Evolutionary conservation across 192 early-diverging fungal species (phyloP).

Genomic region (Gryganskiella cystojenkinii): DNA sequence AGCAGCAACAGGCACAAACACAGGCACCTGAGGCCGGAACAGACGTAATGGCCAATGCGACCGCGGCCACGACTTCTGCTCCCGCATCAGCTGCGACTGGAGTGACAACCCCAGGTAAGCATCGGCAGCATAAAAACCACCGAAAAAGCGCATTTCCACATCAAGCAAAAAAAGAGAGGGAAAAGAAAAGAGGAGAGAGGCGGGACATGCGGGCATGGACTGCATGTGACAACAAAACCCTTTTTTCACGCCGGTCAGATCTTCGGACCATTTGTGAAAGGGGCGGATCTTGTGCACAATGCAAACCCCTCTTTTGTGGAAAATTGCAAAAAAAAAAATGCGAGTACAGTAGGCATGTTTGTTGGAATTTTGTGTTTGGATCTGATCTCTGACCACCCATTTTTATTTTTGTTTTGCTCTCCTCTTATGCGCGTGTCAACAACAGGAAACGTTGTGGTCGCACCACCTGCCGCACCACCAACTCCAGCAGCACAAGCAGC

Average conservation of each 20-base stretch:
- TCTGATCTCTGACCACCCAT: too few relatives aligned
- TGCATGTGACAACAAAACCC: too few relatives aligned
- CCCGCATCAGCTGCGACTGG: slow-evolving; percentile 20
- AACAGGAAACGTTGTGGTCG: slow-evolving; percentile 25
- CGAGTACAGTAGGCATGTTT: too few relatives aligned
- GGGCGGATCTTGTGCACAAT: too few relatives aligned
- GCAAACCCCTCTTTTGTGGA: too few relatives aligned
- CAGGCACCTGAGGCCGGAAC: not conserved
- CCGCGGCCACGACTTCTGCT: not conserved
- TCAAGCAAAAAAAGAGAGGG: too few relatives aligned
- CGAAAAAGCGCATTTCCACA: too few relatives aligned
- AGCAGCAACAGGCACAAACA: not conserved
- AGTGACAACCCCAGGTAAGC: slow-evolving; percentile 23
- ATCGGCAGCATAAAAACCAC: not conserved
- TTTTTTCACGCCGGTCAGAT: too few relatives aligned
- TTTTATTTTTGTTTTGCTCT: not conserved
- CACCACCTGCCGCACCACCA: slow-evolving; percentile 38
- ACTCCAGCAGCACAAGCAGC: slow-evolving; percentile 16
- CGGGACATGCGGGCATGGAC: too few relatives aligned
- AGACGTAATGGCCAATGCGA: not conserved
- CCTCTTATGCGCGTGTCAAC: not conserved
- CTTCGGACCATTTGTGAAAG: too few relatives aligned
- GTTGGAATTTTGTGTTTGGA: not conserved
- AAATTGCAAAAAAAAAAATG: too few relatives aligned
- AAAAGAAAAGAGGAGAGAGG: too few relatives aligned